These are phyloP conservation scores for Microsporum audouinii DNA, from an alignment of 2,329 filamentous ascomycete genomes.

Conservation along the genomic window DNA sequence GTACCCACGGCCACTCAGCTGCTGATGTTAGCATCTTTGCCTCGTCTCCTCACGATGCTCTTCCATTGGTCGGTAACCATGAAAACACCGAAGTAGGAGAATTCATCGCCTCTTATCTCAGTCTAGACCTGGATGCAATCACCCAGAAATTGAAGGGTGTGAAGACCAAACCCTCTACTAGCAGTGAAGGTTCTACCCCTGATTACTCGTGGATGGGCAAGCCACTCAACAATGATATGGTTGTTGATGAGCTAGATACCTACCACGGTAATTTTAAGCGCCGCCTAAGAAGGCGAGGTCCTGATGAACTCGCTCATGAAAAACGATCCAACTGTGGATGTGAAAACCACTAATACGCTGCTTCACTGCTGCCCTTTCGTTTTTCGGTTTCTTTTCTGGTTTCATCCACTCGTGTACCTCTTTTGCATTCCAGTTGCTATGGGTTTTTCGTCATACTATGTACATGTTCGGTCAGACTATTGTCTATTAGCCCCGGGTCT, in stretches of 20 bases:
- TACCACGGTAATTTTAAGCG: conserved; percentile 36
- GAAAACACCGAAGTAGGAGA: conserved; percentile 88
- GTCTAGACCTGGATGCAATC: conserved; percentile 64
- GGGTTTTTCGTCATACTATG: not conserved
- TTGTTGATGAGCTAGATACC: conserved; percentile 30
- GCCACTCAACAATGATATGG: conserved; percentile 27
- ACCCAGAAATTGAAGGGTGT: conserved; percentile 56
- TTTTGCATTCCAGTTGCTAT: not conserved
- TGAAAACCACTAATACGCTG: conserved; percentile 17
- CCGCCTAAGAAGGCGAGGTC: conserved; percentile 7
- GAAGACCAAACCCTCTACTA: conserved; percentile 13
- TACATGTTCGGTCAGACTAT: too few species aligned
- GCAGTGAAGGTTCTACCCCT: conserved; percentile 12
- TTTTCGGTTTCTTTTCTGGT: not conserved
- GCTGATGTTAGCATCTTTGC: conserved; percentile 97
- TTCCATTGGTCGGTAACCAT: conserved; percentile 65
- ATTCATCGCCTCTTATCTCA: conserved; percentile 69
- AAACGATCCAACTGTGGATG: conserved; percentile 23
- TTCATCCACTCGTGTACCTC: not conserved
- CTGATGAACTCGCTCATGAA: conserved; percentile 19
- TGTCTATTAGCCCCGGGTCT: too few species aligned
- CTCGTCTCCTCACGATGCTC: conserved; percentile 53
- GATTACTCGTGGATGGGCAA: conserved; percentile 33
- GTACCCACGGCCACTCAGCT: conserved; percentile 81
- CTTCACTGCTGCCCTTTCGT: not conserved